A percentile compares a stretch with the other conserved stretches of the same genome.
Conservation (phyloP, 1,284 basidiomycete genomes). For the Boletus subluridellus region DNA sequence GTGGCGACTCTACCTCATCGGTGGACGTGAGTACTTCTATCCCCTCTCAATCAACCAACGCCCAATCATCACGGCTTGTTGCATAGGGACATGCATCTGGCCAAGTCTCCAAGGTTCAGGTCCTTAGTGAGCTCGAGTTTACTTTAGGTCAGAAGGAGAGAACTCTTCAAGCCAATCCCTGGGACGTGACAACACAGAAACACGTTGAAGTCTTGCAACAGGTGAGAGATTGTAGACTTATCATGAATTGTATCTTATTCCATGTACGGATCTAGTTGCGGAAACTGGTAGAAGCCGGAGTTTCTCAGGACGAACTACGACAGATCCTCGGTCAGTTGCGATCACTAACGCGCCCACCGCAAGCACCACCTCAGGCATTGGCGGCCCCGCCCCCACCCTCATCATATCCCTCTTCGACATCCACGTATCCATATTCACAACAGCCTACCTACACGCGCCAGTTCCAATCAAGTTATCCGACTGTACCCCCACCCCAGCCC, state of each 20-base stretch:
- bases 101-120: conserved; percentile 66
- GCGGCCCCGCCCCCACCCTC: conserved; percentile 19
- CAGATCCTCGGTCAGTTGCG: conserved; percentile 80
- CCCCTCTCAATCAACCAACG: not conserved
- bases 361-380: conserved; percentile 37
- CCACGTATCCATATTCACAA: conserved; percentile 33
- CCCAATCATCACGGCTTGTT: conserved; percentile 11
- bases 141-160: conserved; percentile 74
- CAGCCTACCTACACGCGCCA: conserved; percentile 27
- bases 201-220: conserved; percentile 72
- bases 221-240: conserved; percentile 41
- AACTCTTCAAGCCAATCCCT: conserved; percentile 59
- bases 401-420: conserved; percentile 31
- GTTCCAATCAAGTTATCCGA: conserved; percentile 20
- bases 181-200: conserved; percentile 58
- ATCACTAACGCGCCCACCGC: conserved; percentile 50
- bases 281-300: conserved; percentile 70
- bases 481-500: conserved; percentile 11
- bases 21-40: conserved; percentile 27
- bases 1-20: conserved; percentile 47
- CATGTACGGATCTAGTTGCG: conserved; percentile 53
- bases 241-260: conserved; percentile 9
- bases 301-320: conserved; percentile 75
- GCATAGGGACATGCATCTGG: conserved; percentile 34
- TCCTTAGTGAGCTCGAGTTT: conserved; percentile 76